A percentile compares a stretch with the other conserved stretches of the same genome.
These are phyloP conservation scores for Nigrograna mackinnonii DNA, from an alignment of 2,329 filamentous ascomycete genomes.

Conservation along the genomic window DNA sequence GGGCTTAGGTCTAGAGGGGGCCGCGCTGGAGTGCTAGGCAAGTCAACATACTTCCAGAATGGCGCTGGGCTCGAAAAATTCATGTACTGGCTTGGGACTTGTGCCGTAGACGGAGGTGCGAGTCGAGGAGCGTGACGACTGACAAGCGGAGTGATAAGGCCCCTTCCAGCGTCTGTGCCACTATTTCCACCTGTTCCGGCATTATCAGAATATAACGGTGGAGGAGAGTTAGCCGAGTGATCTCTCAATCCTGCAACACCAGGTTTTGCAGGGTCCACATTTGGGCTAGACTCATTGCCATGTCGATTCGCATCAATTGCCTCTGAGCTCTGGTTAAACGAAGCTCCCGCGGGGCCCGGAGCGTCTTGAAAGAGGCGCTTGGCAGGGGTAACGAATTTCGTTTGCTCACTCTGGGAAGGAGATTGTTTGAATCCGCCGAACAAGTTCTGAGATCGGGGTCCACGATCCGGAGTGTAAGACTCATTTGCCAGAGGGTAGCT, in stretches of 20 bases:
- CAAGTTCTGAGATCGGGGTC: conserved; percentile 42
- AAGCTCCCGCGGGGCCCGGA: conserved; percentile 18
- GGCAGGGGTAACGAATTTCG: conserved; percentile 36
- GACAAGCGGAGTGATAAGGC: conserved; percentile 68
- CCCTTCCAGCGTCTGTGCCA: conserved; percentile 25
- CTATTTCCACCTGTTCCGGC: conserved; percentile 32
- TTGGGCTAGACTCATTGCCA: conserved; percentile 24
- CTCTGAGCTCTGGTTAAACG: conserved; percentile 1
- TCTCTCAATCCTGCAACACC: conserved; percentile 34
- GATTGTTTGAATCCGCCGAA: conserved; percentile 33
- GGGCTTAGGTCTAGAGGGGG: conserved; percentile 37
- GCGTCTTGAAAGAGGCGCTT: conserved; percentile 35
- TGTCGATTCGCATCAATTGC: not conserved
- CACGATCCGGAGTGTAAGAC: conserved; percentile 59
- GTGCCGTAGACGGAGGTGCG: conserved; percentile 78
- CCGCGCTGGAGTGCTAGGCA: conserved; percentile 71
- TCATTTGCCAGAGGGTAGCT: conserved; percentile 54
- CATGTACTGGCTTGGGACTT: conserved; percentile 83
- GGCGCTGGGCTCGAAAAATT: conserved; percentile 83
- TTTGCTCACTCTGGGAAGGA: conserved; percentile 27
- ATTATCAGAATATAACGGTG: conserved; percentile 38
- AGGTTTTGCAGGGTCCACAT: conserved; percentile 33
- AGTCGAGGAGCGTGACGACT: conserved; percentile 73
- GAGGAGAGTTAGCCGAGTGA: conserved; percentile 39
- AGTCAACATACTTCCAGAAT: conserved; percentile 85